phyloP scores from a whole-genome alignment of 2,329 filamentous ascomycete genomes.

The Apiospora hydei region DNA sequence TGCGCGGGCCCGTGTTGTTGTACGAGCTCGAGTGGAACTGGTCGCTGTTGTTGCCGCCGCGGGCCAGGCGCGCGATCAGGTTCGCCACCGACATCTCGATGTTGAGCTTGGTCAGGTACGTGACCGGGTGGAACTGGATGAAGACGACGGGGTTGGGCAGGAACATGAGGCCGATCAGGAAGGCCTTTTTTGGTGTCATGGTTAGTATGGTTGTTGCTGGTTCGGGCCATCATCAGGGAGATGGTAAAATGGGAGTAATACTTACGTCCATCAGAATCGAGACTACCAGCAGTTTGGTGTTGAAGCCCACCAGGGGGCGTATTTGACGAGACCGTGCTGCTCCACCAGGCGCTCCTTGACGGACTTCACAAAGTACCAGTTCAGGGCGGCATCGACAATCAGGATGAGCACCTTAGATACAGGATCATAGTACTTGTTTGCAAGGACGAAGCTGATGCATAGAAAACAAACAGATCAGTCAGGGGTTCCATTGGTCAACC shows the following conservation, averaged over 20 bases:
- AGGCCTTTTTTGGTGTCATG: not conserved
- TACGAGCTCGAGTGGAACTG: slow-evolving; percentile 21
- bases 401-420: slow-evolving; percentile 59
- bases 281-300: slow-evolving; percentile 56
- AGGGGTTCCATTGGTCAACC: not conserved
- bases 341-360: slow-evolving; percentile 55
- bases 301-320: slow-evolving; percentile 57
- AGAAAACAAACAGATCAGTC: not conserved
- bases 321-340: slow-evolving; percentile 56
- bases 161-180: slow-evolving; percentile 34
- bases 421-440: slow-evolving; percentile 61
- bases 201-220: no score
- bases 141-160: slow-evolving; percentile 29
- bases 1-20: not conserved
- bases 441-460: slow-evolving; percentile 40
- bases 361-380: slow-evolving; percentile 57
- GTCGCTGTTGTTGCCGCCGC: slow-evolving; percentile 4
- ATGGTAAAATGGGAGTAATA: not conserved
- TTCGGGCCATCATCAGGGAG: no score
- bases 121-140: slow-evolving; percentile 32
- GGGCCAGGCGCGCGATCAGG: slow-evolving; percentile 25
- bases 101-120: slow-evolving; percentile 34
- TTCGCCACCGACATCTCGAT: slow-evolving; percentile 34
- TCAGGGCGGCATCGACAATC: slow-evolving; percentile 57
- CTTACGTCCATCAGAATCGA: slow-evolving; percentile 57